Conservation (phyloP, 768 basidiomycete species). For the Arthromyces matolae region DNA sequence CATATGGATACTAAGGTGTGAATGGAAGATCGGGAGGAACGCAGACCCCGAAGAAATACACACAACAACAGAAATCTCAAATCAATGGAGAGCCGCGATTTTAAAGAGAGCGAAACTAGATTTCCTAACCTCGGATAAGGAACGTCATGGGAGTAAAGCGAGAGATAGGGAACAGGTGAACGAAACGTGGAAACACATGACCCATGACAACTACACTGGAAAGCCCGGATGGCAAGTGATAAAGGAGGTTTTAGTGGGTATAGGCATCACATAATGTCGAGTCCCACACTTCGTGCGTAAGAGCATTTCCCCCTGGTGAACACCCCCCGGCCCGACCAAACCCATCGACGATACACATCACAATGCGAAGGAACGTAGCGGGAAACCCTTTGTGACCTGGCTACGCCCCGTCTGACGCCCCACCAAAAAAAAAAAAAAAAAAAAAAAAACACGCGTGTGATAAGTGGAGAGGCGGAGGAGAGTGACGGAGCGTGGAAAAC, state of each 20-base stretch:
- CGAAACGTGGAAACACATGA: not conserved
- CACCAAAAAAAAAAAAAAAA: too few relatives aligned
- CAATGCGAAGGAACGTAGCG: too few relatives aligned
- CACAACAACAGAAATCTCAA: not conserved
- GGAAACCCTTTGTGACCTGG: too few relatives aligned
- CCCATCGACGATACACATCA: too few relatives aligned
- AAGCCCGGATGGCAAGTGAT: not conserved
- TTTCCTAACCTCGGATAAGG: not conserved
- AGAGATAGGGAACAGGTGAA: not conserved
- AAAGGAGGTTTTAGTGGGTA: not conserved
- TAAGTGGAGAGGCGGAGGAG: too few relatives aligned
- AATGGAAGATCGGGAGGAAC: conserved; percentile 19
- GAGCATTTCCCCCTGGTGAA: not conserved
- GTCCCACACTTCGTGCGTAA: not conserved
- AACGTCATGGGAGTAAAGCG: not conserved
- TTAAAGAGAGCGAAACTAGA: not conserved
- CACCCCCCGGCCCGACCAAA: too few relatives aligned
- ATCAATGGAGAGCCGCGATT: not conserved
- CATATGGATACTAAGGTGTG: conserved; percentile 27
- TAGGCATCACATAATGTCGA: not conserved
- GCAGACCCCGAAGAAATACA: conserved; percentile 1
- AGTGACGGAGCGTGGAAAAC: too few relatives aligned
- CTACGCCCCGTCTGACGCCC: too few relatives aligned
- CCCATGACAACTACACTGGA: not conserved
- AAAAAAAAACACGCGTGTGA: too few relatives aligned